Conservation (phyloP, 345 rosid species). For the Cardamine resedifolia region DNA sequence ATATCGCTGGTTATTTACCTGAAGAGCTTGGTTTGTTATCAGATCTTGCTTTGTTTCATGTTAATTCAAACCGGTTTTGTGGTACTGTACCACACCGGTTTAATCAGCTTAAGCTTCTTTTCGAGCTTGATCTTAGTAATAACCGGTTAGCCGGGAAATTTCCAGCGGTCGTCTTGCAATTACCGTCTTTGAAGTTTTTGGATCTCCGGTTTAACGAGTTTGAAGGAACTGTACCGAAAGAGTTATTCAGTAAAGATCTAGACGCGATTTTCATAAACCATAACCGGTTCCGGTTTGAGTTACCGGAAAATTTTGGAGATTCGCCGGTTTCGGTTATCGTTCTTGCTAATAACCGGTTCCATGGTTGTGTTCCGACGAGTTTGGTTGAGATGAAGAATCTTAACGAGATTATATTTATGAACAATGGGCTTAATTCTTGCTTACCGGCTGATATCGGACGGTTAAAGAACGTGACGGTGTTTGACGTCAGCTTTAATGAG, state of each 20-base stretch:
- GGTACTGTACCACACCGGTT: conserved; percentile 70
- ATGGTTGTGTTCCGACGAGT: conserved; percentile 71
- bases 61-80: conserved; percentile 74
- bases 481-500: conserved; percentile 62
- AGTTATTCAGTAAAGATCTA: conserved; percentile 56
- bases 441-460: conserved; percentile 59
- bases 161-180: conserved; percentile 50
- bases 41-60: conserved; percentile 79
- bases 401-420: conserved; percentile 61
- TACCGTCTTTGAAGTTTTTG: conserved; percentile 62
- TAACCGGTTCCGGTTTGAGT: conserved; percentile 61
- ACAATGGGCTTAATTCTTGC: conserved; percentile 67
- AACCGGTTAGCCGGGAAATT: conserved; percentile 75
- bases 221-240: conserved; percentile 69
- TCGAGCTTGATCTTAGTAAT: conserved; percentile 80
- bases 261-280: conserved; percentile 73
- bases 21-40: conserved; percentile 72
- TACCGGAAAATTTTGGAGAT: conserved; percentile 71
- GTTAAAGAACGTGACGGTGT: conserved; percentile 60
- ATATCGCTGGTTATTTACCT: conserved; percentile 76
- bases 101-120: conserved; percentile 45
- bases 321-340: conserved; percentile 79
- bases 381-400: conserved; percentile 66
- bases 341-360: conserved; percentile 67
- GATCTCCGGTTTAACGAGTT: conserved; percentile 78